Base-by-base conservation (phyloP, 257 asterid genomes). In the Jacaranda copaia region DNA sequence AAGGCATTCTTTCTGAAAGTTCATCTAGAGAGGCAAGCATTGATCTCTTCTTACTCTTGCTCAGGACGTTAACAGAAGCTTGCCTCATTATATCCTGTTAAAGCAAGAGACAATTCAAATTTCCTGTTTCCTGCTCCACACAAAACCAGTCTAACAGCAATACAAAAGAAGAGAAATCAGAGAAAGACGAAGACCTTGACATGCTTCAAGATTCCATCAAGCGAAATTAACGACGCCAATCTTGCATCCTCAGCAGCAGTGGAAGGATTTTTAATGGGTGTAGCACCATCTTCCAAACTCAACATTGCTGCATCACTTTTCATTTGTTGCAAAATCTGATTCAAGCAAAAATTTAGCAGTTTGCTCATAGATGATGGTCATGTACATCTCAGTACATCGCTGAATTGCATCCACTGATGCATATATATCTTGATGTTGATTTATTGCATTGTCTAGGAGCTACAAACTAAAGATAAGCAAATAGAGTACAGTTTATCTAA, bases 181-280 rank as follows among this genome's bases (percentile, higher is more conserved):
- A 83, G 70, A 72, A 61, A 81, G 80, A 71, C 19, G 66, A 60
- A 69, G 74, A 91, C 98, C 99, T 96, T 89, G 90, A 84, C 91
- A 88, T 91, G 92, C 88, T 93, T 96, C 91, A 96, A 74, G 66
- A 96, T 87, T 88, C 94, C 87, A 83, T 93, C 98, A 61, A 96
- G 97, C 79, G 98, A 86, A 75, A 96, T 89, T 79, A 96, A 83
- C 69, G 99, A 96, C 46, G 99, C 99, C 59, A 96, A 87, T 72
- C 99, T 87, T 69, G 99, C 94, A 89, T 96, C 98, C 92, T 96
- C 99, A 8, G 92, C 91, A 59, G 97, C 98, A 78, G 98, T 93
- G 40, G 98, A 93, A 84, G 99, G 97, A 85, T 89, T 88, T 55
- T 90, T 88, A 79, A 93, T 83, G 40, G 97, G 97, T 64, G 95